Evolutionary conservation across 2,329 filamentous ascomycete genomes (phyloP).

Genomic region (Ceratocystis smalleyi): DNA sequence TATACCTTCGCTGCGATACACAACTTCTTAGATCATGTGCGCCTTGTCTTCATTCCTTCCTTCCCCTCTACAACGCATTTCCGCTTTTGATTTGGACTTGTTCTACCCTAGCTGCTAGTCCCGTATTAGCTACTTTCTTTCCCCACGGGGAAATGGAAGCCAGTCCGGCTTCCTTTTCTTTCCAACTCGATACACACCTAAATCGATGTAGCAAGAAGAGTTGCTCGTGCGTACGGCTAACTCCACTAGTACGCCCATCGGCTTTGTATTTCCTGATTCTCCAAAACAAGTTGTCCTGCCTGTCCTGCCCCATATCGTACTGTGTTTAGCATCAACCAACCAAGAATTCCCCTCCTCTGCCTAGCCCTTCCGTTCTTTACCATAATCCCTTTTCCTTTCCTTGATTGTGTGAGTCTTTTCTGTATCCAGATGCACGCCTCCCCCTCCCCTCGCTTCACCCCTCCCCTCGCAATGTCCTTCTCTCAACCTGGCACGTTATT

Average conservation of each 20-base stretch:
- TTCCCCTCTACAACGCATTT: neutral
- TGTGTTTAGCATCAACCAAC: neutral
- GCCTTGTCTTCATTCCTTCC: neutral
- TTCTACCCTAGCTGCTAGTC: neutral
- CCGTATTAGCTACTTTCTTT: slow-evolving; percentile 3
- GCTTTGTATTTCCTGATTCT: neutral
- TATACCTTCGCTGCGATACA: neutral
- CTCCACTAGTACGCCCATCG: neutral
- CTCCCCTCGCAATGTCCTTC: neutral
- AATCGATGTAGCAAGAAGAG: too few relatives aligned
- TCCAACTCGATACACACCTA: neutral
- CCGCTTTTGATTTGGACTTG: neutral
- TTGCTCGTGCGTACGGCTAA: neutral
- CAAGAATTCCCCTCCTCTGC: neutral
- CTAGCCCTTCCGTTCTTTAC: neutral
- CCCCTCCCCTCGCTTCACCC: neutral
- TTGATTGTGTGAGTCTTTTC: neutral
- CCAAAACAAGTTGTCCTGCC: neutral
- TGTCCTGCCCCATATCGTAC: neutral
- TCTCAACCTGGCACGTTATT: neutral
- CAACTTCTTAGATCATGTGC: neutral
- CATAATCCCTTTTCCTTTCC: neutral
- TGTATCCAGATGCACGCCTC: neutral
- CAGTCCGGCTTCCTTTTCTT: neutral
- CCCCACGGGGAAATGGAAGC: slow-evolving; percentile 8